phyloP scores from a whole-genome alignment of 1,139 yeast species.

The Candida tunisiensis region DNA sequence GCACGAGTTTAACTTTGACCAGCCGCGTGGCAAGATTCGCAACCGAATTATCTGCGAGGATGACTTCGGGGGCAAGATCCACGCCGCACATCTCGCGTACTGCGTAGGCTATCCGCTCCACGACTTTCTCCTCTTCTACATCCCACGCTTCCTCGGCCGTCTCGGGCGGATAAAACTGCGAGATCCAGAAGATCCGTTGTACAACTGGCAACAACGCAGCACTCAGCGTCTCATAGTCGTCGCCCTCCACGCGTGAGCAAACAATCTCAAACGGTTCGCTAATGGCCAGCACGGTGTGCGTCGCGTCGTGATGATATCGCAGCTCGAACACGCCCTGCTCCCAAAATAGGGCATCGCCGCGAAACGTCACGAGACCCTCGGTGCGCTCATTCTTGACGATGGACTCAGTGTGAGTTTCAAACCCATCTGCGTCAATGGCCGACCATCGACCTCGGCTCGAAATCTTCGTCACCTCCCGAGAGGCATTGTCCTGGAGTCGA shows the following conservation, averaged over 20 bases:
- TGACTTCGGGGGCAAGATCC: conserved; percentile 18
- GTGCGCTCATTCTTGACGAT: conserved; percentile 12
- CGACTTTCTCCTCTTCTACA: conserved; percentile 9
- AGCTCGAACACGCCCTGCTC: conserved; percentile 64
- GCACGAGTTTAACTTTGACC: conserved; percentile 10
- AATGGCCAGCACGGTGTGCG: conserved; percentile 54
- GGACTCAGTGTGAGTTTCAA: conserved; percentile 11
- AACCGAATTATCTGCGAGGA: conserved; percentile 14
- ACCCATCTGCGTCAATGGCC: conserved; percentile 26
- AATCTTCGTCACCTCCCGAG: conserved; percentile 40
- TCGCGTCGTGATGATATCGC: conserved; percentile 53
- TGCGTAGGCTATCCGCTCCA: conserved; percentile 15
- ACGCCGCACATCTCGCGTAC: conserved; percentile 16
- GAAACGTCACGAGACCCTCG: conserved; percentile 36
- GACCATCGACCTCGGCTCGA: conserved; percentile 63
- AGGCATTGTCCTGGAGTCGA: conserved; percentile 42
- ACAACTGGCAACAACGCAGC: conserved; percentile 11
- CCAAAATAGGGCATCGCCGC: conserved; percentile 37
- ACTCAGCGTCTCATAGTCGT: conserved; percentile 17
- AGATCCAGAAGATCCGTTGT: conserved; percentile 10
- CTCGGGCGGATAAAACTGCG: conserved; percentile 8
- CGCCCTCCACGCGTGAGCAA: conserved; percentile 23
- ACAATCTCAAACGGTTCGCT: conserved; percentile 59
- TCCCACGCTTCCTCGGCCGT: conserved; percentile 12
- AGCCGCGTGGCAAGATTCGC: conserved; percentile 14